Conservation (phyloP, 371 early-diverging fungal species). For the Saksenaea vasiformis region DNA sequence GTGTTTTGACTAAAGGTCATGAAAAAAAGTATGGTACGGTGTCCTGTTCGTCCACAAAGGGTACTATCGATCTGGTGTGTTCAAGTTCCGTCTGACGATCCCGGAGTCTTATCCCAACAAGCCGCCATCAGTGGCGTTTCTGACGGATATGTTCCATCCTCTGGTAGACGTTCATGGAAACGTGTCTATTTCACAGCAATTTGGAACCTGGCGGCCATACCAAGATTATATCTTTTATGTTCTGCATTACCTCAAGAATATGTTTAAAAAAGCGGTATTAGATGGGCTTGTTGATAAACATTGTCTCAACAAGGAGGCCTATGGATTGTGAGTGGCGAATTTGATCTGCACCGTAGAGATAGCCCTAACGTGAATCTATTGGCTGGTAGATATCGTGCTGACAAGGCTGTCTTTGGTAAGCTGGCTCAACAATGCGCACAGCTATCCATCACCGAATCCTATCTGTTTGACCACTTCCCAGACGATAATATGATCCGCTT, state of each 20-base stretch:
- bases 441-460: conserved; percentile 72
- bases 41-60: conserved; percentile 86
- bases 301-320: conserved; percentile 76
- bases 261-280: conserved; percentile 79
- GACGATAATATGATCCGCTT: conserved; percentile 64
- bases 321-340: conserved; percentile 58
- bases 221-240: conserved; percentile 83
- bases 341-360: not conserved
- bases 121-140: conserved; percentile 86
- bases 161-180: conserved; percentile 77
- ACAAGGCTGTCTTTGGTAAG: conserved; percentile 68
- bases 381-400: conserved; percentile 60
- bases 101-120: conserved; percentile 85
- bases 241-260: conserved; percentile 81
- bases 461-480: conserved; percentile 64
- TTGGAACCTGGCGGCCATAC: conserved; percentile 81
- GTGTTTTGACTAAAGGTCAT: not conserved
- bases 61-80: conserved; percentile 90
- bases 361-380: not conserved
- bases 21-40: conserved; percentile 78
- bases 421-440: conserved; percentile 83
- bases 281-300: conserved; percentile 68
- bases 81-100: conserved; percentile 88
- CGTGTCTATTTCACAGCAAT: conserved; percentile 73
- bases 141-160: conserved; percentile 95